Evolutionary conservation across 2,329 filamentous ascomycete genomes (phyloP).

Genomic region (Sporothrix brasiliensis): DNA sequence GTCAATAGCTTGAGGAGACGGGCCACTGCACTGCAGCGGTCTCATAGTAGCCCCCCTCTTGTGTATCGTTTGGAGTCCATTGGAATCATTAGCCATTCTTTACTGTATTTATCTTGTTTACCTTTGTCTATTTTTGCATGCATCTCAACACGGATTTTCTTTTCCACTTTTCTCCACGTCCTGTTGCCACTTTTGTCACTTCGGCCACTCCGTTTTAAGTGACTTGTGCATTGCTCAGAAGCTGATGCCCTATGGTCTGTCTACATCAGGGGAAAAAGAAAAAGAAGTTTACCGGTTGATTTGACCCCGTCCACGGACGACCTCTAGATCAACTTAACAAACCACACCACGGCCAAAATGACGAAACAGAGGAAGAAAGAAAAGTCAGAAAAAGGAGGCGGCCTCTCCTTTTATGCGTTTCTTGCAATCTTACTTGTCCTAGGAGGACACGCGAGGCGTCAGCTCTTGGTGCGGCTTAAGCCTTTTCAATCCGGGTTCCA

Average conservation of each 20-base stretch:
- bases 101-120: too few relatives aligned
- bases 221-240: too few relatives aligned
- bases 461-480: slow-evolving; percentile 15
- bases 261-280: too few relatives aligned
- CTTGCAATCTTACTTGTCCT: background rate
- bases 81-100: too few relatives aligned
- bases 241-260: too few relatives aligned
- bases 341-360: background rate
- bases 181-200: too few relatives aligned
- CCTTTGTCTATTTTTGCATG: too few relatives aligned
- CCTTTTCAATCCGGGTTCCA: slow-evolving; percentile 17
- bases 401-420: background rate
- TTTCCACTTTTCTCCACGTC: too few relatives aligned
- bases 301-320: background rate
- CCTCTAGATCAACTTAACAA: background rate
- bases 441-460: background rate
- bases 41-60: background rate
- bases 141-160: too few relatives aligned
- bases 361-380: background rate
- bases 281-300: background rate
- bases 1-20: background rate
- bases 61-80: background rate
- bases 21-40: too few relatives aligned
- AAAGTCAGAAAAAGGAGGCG: too few relatives aligned
- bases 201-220: too few relatives aligned